Percentiles rank a stretch among this genome's conserved stretches.
These are phyloP conservation scores for Fonsecaea monophora DNA, from an alignment of 2,329 filamentous ascomycete species.

Conservation along the genomic window DNA sequence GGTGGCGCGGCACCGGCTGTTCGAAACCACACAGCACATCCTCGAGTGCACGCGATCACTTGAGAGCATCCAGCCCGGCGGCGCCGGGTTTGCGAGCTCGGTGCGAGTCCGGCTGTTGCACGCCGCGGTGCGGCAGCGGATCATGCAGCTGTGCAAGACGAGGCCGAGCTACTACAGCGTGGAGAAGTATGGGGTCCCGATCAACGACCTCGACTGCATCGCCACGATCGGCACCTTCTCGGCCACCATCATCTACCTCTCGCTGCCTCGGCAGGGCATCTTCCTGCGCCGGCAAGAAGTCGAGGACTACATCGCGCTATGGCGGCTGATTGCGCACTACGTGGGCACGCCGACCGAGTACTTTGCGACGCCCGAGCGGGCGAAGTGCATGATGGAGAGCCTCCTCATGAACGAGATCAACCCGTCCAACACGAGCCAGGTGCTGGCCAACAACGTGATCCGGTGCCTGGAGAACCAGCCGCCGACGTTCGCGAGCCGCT, in stretches of 20 bases:
- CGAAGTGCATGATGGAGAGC: constrained; percentile 71
- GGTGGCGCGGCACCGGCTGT: constrained; percentile 69
- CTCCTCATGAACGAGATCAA: constrained; percentile 70
- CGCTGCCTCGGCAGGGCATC: constrained; percentile 75
- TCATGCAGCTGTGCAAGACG: constrained; percentile 64
- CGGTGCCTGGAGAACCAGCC: constrained; percentile 69
- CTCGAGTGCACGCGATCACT: constrained; percentile 72
- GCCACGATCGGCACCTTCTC: constrained; percentile 76
- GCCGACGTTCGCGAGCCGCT: constrained; percentile 68
- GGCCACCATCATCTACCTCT: constrained; percentile 69
- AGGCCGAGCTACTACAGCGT: constrained; percentile 69
- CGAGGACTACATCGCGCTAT: constrained; percentile 74
- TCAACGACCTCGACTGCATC: constrained; percentile 78
- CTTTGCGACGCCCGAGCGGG: constrained; percentile 61
- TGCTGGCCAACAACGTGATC: constrained; percentile 78
- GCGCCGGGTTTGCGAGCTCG: constrained; percentile 68
- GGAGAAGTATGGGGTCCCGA: constrained; percentile 66
- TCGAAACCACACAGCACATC: constrained; percentile 78
- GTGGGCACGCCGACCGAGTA: constrained; percentile 71
- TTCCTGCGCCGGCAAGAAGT: constrained; percentile 68
- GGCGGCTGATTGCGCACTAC: constrained; percentile 75
- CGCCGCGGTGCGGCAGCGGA: constrained; percentile 69
- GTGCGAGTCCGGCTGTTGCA: constrained; percentile 74
- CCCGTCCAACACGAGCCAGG: constrained; percentile 67
- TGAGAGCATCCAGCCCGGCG: constrained; percentile 70